Evolutionary conservation across 768 basidiomycete genomes (phyloP), one percentile per base, ranked within the genome.

Genomic region (Kwoniella botswanensis): DNA sequence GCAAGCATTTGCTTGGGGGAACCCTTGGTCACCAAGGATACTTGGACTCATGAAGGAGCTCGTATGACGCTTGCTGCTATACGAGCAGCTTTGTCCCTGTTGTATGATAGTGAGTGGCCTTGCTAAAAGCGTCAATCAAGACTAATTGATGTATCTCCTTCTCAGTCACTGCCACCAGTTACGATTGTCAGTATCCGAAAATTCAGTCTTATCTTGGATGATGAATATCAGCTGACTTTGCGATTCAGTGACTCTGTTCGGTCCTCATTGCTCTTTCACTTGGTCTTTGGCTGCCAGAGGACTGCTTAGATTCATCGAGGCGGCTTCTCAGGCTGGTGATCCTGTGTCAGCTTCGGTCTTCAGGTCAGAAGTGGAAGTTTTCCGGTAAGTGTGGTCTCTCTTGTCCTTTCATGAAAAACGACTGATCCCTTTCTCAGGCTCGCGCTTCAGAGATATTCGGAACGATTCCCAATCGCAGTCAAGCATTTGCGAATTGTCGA

Each of bases 101-200:
- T 81, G n/a, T 81, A 81, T 62, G 79, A 81, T 55, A 72, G 79
- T 80, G 53, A 75, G 79, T 76, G 4, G 7, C 13, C 13, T 7
- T 9, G 35, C 35, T 7, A 0, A 7, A 35, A 35, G 3, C 35
- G 35, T 35, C 6, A 35, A 35, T 7, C 35, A 35, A 35, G 1
- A 7, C 35, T 35, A 7, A 35, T 35, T 9, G 35, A 35, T 7
- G 35, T 35, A 7, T 35, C 35, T 35, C 35, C 35, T 26, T 26
- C 26, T 4, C 52, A 80, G 79, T 81, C 46, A 79, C 74, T 29
- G 71, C 74, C 2, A 81, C 79, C 15, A 76, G 73, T 50, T 79
- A 70, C 55, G 79, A 81, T 70, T 22, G 79, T 80, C 44, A 56
- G 79, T 68, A 4, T 43, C 7, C 42, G 42, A 35, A 61, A 2